Evolutionary conservation across 2,329 filamentous ascomycete species (phyloP).

Genomic region (Aspergillus flavus): DNA sequence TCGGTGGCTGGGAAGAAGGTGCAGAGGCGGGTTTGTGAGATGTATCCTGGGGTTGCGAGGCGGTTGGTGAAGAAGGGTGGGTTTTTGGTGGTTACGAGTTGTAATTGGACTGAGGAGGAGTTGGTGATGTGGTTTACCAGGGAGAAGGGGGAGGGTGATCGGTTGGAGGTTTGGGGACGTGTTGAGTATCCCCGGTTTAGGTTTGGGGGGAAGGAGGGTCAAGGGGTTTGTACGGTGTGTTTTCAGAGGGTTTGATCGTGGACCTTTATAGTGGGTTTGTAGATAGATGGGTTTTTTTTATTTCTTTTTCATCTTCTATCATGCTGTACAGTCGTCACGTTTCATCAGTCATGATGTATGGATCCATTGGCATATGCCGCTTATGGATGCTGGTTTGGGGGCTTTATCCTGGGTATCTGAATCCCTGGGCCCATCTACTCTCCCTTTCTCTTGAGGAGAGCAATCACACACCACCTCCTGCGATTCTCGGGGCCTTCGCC

Average conservation of each 20-base stretch:
- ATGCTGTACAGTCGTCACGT: background rate
- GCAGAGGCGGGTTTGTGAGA: constrained; percentile 66
- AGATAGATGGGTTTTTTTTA: background rate
- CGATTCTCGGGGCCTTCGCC: constrained; percentile 53
- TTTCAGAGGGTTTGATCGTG: constrained; percentile 59
- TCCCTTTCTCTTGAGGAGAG: constrained; percentile 39
- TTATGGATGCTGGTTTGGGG: background rate
- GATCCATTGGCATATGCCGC: background rate
- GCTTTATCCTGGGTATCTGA: background rate
- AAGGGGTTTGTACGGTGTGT: constrained; percentile 84
- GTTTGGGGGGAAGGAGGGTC: constrained; percentile 86
- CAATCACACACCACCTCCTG: constrained; percentile 61
- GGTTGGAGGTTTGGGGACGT: constrained; percentile 64
- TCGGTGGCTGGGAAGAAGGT: constrained; percentile 32
- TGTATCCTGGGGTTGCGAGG: constrained; percentile 71
- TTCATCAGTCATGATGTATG: constrained; percentile 8
- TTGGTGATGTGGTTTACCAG: constrained; percentile 75
- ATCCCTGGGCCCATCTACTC: background rate
- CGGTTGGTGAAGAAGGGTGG: constrained; percentile 70
- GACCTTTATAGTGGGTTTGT: background rate
- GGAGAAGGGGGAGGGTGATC: constrained; percentile 30
- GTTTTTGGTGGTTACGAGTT: constrained; percentile 85
- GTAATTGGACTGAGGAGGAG: constrained; percentile 96
- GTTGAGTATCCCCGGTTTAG: constrained; percentile 84
- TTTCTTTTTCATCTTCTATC: background rate